phyloP scores from a whole-genome alignment of 225 moss, liverwort and hornwort species.

The Bryoerythrophyllum caledonicum region DNA sequence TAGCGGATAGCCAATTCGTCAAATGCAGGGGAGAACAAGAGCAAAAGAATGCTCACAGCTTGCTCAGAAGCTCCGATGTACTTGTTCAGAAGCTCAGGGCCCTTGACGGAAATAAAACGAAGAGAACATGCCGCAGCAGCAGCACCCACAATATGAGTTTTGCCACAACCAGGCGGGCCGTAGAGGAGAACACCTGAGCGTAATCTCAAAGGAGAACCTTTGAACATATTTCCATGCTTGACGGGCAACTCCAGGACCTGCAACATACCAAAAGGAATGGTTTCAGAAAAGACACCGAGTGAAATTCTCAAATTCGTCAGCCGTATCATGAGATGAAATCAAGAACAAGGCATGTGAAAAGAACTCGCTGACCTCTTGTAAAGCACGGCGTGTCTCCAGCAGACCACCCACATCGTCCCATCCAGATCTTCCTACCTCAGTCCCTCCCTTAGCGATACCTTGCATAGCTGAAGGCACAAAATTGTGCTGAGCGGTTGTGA shows the following conservation, averaged over 20 bases:
- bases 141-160: constrained; percentile 95
- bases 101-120: constrained; percentile 94
- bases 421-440: constrained; percentile 61
- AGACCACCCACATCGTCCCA: constrained; percentile 98
- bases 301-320: constrained; percentile 6
- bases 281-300: constrained; percentile 9
- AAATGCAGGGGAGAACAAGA: not conserved
- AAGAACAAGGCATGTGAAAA: constrained; percentile 14
- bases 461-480: constrained; percentile 92
- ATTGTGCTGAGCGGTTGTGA: constrained; percentile 68
- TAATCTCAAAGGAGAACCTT: constrained; percentile 87
- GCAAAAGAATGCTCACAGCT: constrained; percentile 62
- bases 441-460: constrained; percentile 68
- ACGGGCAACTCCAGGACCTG: constrained; percentile 96
- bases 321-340: not conserved
- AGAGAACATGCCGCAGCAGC: constrained; percentile 95
- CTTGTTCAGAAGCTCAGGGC: constrained; percentile 96
- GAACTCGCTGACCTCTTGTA: constrained; percentile 73
- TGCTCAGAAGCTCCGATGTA: constrained; percentile 99
- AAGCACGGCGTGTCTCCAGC: constrained; percentile 65
- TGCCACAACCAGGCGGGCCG: constrained; percentile 98
- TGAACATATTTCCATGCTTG: constrained; percentile 81
- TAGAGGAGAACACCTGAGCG: constrained; percentile 94
- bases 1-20: not conserved
- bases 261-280: constrained; percentile 13